Base-by-base conservation (phyloP, 2,329 filamentous ascomycete species). In the Claviceps citrina region DNA sequence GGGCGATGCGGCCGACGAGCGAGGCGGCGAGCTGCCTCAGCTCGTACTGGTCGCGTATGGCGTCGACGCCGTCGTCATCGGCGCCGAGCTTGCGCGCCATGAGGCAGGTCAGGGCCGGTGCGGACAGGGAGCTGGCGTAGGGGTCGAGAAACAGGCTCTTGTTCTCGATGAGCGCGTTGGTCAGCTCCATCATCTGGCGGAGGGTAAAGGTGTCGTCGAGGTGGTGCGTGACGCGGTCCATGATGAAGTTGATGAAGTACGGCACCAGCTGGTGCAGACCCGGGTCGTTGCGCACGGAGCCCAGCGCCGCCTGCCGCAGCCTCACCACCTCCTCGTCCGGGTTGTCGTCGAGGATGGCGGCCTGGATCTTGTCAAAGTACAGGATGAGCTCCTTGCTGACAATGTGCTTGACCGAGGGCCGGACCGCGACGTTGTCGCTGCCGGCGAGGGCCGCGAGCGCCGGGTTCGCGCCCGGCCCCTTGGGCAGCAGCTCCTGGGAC, bases 221-320 rank as follows among this genome's bases (percentile, higher is more conserved):
- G 49, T 80, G 82, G 58, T 98, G 91, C 1, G 91, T 96, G 38
- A 98, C 85, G 60, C 94, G 91, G 58, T 95, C 89, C 16, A 86
- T 81, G 52, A 96, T 82, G 59, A 94, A 96, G 57, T 93, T 86
- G 44, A 94, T 81, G 52, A 96, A 95, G 62, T 98, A 98, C 0
- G 91, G 91, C 22, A 94, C 78, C 8, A 98, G 75, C 61, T 98
- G 91, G 57, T 98, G 91, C 30, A 96, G 73, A 28, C 89, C 89
- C 0, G 91, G 86, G 54, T 98, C 91, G 42, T 85, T 82, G 37
- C 81, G 73, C 19, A 98, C 75, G 20, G 84, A 93, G 39, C 84
- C 81, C 26, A 95, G 71, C 0, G 85, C 91, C 0, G 91, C 86
- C 37, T 81, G 76, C 39, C 89, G 81, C 55, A 93, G 78, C 15